phyloP scores from a whole-genome alignment of 2,329 filamentous ascomycete genomes.

The Sporothrix curviconia region DNA sequence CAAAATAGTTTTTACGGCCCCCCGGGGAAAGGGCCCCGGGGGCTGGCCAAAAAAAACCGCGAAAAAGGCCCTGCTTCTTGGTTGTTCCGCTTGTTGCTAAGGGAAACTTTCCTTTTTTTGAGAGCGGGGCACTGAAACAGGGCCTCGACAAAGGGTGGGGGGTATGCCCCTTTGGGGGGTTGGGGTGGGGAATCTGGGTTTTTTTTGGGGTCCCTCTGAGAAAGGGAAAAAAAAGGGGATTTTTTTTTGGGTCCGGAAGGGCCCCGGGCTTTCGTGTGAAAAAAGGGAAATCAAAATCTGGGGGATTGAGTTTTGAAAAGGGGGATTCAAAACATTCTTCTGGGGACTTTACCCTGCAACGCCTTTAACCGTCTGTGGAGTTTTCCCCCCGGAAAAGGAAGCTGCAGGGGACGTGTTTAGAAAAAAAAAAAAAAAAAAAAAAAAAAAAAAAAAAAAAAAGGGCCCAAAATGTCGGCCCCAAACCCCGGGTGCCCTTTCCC shows the following conservation, averaged over 20 bases:
- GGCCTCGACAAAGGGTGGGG: constrained; percentile 72
- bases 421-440: too few species aligned
- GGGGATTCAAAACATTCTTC: background rate
- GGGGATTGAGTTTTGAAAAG: background rate
- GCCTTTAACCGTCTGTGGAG: constrained; percentile 19
- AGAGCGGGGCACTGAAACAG: constrained; percentile 63
- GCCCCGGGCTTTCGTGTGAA: constrained; percentile 20
- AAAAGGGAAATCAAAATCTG: constrained; percentile 21
- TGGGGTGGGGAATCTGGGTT: too few species aligned
- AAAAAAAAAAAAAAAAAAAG: too few species aligned
- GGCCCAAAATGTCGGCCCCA: too few species aligned
- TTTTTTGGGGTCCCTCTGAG: too few species aligned
- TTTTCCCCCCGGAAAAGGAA: constrained; percentile 18
- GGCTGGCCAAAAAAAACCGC: constrained; percentile 66
- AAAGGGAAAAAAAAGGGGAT: too few species aligned
- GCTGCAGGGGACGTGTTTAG: constrained; percentile 8
- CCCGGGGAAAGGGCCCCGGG: constrained; percentile 64
- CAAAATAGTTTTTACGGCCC: constrained; percentile 64
- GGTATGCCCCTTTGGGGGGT: too few species aligned
- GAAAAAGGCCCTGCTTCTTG: constrained; percentile 42
- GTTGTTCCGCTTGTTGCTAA: constrained; percentile 43
- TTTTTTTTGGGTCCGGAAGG: too few species aligned
- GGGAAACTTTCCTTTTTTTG: constrained; percentile 62
- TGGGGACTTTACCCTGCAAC: constrained; percentile 18
- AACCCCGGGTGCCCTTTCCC: too few species aligned